Conservation (phyloP, 331 rosid genomes). For the Erythrophleum ivorense region DNA sequence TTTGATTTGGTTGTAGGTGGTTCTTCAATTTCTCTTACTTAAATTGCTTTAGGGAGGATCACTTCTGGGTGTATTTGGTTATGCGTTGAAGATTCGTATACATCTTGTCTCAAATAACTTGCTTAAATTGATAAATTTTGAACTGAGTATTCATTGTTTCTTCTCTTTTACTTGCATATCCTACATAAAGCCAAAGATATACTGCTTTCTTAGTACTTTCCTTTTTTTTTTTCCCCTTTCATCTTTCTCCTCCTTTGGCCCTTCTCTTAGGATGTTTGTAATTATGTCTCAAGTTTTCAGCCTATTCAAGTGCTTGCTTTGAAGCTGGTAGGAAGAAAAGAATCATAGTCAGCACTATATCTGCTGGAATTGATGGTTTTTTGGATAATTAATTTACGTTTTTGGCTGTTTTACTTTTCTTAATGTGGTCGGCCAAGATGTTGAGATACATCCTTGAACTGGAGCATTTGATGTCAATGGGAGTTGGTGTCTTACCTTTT, state of each 20-base stretch:
- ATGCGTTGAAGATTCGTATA: conserved; percentile 1
- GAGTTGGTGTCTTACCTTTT: neutral
- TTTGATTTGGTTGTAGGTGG: conserved; percentile 66
- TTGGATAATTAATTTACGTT: neutral
- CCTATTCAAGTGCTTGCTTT: conserved; percentile 87
- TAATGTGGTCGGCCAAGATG: neutral
- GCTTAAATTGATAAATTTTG: neutral
- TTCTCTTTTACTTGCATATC: neutral
- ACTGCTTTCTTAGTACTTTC: neutral
- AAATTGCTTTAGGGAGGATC: conserved; percentile 89
- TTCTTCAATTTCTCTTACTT: conserved; percentile 84
- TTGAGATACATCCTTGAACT: conserved; percentile 8
- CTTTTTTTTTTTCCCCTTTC: neutral
- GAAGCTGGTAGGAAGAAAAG: conserved; percentile 92
- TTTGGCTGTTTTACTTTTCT: conserved; percentile 1
- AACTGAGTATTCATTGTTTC: conserved; percentile 50
- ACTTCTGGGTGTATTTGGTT: conserved; percentile 75
- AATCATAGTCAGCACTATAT: conserved; percentile 85
- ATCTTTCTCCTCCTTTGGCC: neutral
- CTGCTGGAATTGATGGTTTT: conserved; percentile 65
- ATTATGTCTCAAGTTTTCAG: neutral
- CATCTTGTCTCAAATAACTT: neutral
- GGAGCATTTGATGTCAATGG: neutral
- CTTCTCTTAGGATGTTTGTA: neutral
- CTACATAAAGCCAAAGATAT: neutral